Evolutionary conservation across 257 asterid species (phyloP).

Genomic region (Pogostemon cablin): DNA sequence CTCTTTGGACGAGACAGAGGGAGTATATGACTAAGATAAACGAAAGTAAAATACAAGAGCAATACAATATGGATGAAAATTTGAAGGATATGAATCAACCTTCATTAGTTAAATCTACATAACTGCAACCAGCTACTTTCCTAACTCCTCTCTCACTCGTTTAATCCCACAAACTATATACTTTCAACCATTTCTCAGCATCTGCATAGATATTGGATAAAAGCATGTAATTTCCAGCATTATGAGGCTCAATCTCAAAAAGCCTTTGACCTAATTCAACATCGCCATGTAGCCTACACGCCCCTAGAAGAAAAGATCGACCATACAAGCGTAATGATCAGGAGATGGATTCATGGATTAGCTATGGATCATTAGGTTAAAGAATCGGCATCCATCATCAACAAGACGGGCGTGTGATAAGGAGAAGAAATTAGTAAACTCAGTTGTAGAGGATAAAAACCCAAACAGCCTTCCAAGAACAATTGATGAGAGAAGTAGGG

Average conservation of each 20-base stretch:
- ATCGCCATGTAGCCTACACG: conserved; percentile 52
- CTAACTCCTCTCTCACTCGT: conserved; percentile 60
- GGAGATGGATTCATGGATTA: conserved; percentile 58
- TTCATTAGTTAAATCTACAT: conserved; percentile 34
- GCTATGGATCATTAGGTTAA: conserved; percentile 47
- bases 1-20: no score
- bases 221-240: conserved; percentile 63
- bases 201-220: conserved; percentile 76
- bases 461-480: no score
- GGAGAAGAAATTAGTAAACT: no score
- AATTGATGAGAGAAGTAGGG: no score
- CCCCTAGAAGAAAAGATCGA: conserved; percentile 77
- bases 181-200: conserved; percentile 43
- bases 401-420: conserved; percentile 64
- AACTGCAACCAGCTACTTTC: conserved; percentile 69
- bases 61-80: background rate
- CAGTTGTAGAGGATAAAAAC: no score
- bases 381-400: conserved; percentile 59
- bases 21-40: background rate
- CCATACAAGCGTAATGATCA: conserved; percentile 76
- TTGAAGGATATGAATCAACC: conserved; percentile 23
- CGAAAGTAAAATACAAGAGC: no score
- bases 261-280: conserved; percentile 55
- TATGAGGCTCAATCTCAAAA: conserved; percentile 68
- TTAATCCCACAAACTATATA: conserved; percentile 51